Evolutionary conservation across 1,284 basidiomycete species (phyloP).

Genomic region (Schizophyllum amplum): DNA sequence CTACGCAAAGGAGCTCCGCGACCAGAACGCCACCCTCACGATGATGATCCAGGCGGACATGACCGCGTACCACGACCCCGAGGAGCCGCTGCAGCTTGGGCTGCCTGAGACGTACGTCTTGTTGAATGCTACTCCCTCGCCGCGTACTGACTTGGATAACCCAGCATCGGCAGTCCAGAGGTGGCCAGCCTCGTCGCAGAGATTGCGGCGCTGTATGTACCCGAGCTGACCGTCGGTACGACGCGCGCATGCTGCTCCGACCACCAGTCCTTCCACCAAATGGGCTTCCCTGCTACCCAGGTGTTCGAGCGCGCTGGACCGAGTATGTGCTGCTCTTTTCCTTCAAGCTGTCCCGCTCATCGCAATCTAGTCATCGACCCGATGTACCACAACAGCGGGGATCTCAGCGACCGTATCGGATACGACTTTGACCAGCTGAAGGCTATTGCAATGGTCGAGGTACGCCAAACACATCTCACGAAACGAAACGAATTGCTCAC

Average conservation of each 20-base stretch:
- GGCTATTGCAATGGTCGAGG: constrained; percentile 81
- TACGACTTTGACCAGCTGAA: constrained; percentile 77
- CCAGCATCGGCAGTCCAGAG: constrained; percentile 71
- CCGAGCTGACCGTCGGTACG: constrained; percentile 73
- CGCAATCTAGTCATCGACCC: constrained; percentile 76
- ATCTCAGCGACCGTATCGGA: constrained; percentile 66
- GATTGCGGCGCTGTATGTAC: constrained; percentile 69
- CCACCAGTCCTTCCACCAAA: constrained; percentile 79
- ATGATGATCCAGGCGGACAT: constrained; percentile 79
- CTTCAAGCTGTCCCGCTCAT: constrained; percentile 2
- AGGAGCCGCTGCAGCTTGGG: constrained; percentile 74
- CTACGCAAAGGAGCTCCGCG: constrained; percentile 48
- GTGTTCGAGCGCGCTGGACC: constrained; percentile 78
- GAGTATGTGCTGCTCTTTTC: constrained; percentile 32
- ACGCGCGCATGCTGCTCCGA: constrained; percentile 84
- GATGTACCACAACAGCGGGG: constrained; percentile 81
- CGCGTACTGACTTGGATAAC: background rate
- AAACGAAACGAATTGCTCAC: background rate
- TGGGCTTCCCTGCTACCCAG: constrained; percentile 77
- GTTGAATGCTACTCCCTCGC: constrained; percentile 1
- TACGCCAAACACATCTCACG: constrained; percentile 24
- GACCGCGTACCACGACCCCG: constrained; percentile 69
- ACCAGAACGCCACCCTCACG: constrained; percentile 48
- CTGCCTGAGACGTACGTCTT: constrained; percentile 50
- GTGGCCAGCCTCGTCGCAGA: constrained; percentile 70